Evolutionary conservation across 495 filamentous ascomycete genomes (phyloP), one percentile per base, ranked within the genome.

Genomic region (Copromyces sp.): DNA sequence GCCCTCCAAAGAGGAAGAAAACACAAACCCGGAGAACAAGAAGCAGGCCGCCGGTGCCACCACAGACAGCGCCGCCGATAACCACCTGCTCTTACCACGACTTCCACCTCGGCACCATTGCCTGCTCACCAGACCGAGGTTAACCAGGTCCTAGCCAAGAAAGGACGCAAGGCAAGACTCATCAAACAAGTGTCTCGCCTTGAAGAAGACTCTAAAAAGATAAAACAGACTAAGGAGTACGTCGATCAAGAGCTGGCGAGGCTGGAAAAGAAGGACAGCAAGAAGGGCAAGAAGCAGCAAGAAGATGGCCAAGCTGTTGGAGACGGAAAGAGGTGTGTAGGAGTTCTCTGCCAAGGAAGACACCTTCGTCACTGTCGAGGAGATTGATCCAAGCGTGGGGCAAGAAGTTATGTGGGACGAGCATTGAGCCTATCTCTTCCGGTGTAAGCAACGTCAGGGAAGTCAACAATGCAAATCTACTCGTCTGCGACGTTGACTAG

Each of bases 91-190:
- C 2, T 17, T 5, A 45, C 17, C 9, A 47, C 44, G n/a, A 9
- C 1, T 20, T 4, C 42, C 17, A 9, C 0, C 40, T 16, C n/a
- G 8, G 3, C 42, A n/a, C 0, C 7, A n/a, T 0, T 8, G 20
- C 44, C 42, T 8, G 42, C 0, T 2, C 42, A n/a, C 0, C 17
- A n/a, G 42, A 0, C 20, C 9, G 45, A 53, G 24, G 3, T 11
- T n/a, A 2, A 53, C 1, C 24, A 53, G 1, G 4, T 2, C 6
- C 16, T 1, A 32, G 14, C 12, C 0, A 0, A 0, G 12, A 61
- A 61, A 61, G 2, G 24, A 16, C 53, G 53, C 29, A 65, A 9
- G 53, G 29, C 29, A 1, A 65, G 7, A 35, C 53, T 65, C 32
- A 4, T 65, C 3, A 65, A 35, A 12, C 14, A 9, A 9, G 17